A percentile compares a stretch with the other conserved stretches of the same genome.
Conservation (phyloP, 768 basidiomycete genomes). For the Naematelia aurantialba region DNA sequence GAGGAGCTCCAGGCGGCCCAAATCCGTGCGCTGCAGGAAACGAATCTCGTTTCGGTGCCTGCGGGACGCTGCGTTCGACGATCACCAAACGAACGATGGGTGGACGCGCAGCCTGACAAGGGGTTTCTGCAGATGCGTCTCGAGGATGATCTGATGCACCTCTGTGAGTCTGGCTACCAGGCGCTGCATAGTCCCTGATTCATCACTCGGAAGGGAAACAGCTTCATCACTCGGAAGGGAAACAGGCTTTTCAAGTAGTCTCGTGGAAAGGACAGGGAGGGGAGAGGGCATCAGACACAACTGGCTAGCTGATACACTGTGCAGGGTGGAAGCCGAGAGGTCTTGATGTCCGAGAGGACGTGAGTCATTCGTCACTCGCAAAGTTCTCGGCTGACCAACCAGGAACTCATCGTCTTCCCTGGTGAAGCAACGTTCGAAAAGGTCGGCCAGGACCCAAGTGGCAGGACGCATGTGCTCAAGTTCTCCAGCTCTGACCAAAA, state of each 20-base stretch:
- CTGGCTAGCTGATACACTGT: neutral
- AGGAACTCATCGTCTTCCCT: slow-evolving; percentile 87
- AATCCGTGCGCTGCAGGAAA: neutral
- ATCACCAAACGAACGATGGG: slow-evolving; percentile 38
- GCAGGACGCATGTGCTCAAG: slow-evolving; percentile 79
- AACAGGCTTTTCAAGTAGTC: neutral
- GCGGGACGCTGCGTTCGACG: slow-evolving; percentile 42
- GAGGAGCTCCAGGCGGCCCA: neutral
- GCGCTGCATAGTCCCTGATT: no score
- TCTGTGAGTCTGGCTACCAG: slow-evolving; percentile 77
- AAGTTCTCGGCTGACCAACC: neutral
- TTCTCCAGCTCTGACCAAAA: slow-evolving; percentile 85
- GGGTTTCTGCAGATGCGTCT: slow-evolving; percentile 38
- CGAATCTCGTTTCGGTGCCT: slow-evolving; percentile 52
- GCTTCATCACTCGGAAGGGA: no score
- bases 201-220: no score
- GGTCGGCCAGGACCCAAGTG: slow-evolving; percentile 58
- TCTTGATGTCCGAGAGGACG: slow-evolving; percentile 28
- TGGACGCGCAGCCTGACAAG: slow-evolving; percentile 45
- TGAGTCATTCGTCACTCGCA: slow-evolving; percentile 16
- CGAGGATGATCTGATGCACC: slow-evolving; percentile 45
- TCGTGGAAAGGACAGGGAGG: neutral
- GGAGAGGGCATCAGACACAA: neutral
- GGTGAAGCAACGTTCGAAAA: slow-evolving; percentile 76
- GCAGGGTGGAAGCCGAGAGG: slow-evolving; percentile 40